phyloP scores from a whole-genome alignment of 352 stramenopile species.

The Phytophthora citricola region DNA sequence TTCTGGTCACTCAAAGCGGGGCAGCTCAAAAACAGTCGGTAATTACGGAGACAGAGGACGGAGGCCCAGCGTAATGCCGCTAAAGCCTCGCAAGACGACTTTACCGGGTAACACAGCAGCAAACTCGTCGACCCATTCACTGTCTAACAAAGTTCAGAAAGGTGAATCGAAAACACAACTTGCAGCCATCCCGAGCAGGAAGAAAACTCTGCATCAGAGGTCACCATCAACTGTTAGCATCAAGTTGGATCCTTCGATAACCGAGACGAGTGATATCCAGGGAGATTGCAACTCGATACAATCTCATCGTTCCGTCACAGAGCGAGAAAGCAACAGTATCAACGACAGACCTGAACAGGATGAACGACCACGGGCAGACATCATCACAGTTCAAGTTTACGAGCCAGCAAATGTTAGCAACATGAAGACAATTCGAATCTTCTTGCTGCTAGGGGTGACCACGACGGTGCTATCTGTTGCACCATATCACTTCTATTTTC shows the following conservation, averaged over 20 bases:
- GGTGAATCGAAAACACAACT: background rate
- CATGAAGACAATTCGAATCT: conserved; percentile 26
- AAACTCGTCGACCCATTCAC: conserved; percentile 8
- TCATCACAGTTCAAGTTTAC: conserved; percentile 4
- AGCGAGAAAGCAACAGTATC: background rate
- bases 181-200: conserved; percentile 8
- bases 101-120: background rate
- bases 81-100: conserved; percentile 18
- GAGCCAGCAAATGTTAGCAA: conserved; percentile 4
- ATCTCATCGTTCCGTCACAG: background rate
- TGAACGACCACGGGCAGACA: no score
- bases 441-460: conserved; percentile 47
- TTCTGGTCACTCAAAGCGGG: background rate
- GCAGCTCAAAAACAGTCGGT: background rate
- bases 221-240: background rate
- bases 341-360: background rate
- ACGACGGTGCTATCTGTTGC: conserved; percentile 48
- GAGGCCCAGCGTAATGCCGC: background rate
- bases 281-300: background rate
- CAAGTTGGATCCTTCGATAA: background rate
- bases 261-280: background rate
- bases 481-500: conserved; percentile 25
- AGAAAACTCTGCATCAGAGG: conserved; percentile 16
- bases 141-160: conserved; percentile 17
- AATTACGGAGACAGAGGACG: conserved; percentile 4